phyloP scores from a whole-genome alignment of 495 filamentous ascomycete species.

The Cercophora samala region DNA sequence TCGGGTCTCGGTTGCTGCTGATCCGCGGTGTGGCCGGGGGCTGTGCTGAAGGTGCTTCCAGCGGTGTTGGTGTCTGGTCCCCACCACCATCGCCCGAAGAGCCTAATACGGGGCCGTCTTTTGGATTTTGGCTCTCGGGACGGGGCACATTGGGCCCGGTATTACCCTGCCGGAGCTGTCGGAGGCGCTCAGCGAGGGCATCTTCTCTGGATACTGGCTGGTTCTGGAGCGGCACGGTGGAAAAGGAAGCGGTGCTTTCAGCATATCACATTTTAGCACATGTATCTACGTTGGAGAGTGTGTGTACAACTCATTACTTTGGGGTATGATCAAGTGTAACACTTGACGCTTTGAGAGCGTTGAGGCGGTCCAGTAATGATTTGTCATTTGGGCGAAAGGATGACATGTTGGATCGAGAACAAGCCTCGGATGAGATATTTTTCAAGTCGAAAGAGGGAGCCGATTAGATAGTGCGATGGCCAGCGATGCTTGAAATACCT shows the following conservation, averaged over 20 bases:
- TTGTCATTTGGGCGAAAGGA: conserved; percentile 55
- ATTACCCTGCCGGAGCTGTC: conserved; percentile 34
- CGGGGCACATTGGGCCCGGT: conserved; percentile 12
- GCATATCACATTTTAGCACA: conserved; percentile 11
- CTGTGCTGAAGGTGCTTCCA: not conserved
- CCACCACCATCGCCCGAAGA: not conserved
- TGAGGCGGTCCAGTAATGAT: conserved; percentile 82
- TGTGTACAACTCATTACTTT: conserved; percentile 30
- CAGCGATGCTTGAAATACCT: not conserved
- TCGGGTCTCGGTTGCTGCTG: not conserved
- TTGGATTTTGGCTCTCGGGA: not conserved
- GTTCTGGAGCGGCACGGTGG: not conserved
- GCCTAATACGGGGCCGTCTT: not conserved
- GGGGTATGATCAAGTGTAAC: conserved; percentile 34
- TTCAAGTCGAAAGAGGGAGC: conserved; percentile 1
- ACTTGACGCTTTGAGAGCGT: conserved; percentile 57
- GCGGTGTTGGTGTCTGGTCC: not conserved
- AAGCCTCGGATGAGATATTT: not conserved
- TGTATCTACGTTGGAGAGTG: conserved; percentile 1
- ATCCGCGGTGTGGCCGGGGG: not conserved
- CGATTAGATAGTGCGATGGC: not conserved
- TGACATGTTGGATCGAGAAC: not conserved
- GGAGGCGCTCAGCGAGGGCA: conserved; percentile 42
- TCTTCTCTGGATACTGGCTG: conserved; percentile 40
- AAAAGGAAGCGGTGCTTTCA: conserved; percentile 13